Conservation (phyloP, 176 grass and related monocot genomes). For the Cocos nucifera region DNA sequence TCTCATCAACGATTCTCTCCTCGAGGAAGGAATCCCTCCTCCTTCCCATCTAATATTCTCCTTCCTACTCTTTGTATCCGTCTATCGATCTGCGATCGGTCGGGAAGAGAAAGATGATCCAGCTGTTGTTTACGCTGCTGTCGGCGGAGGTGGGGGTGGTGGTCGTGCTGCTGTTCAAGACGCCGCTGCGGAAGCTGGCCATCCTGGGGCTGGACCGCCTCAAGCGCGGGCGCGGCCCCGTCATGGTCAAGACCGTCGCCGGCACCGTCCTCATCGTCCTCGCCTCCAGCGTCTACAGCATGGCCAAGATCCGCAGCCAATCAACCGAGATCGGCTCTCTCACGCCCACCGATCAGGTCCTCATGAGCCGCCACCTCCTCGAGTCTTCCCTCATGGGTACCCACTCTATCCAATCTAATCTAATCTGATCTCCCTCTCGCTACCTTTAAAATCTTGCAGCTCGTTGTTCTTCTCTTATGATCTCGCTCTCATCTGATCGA, state of each 20-base stretch:
- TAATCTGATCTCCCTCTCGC: too few relatives aligned
- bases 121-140: slow-evolving; percentile 68
- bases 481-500: too few relatives aligned
- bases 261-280: slow-evolving; percentile 47
- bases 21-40: too few relatives aligned
- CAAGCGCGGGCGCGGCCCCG: slow-evolving; percentile 68
- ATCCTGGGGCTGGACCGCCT: slow-evolving; percentile 54
- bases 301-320: slow-evolving; percentile 51
- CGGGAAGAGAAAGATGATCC: slow-evolving; percentile 40
- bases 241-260: slow-evolving; percentile 76
- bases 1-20: too few relatives aligned
- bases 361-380: slow-evolving; percentile 79
- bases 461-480: too few relatives aligned
- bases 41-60: too few relatives aligned
- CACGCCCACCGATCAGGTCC: slow-evolving; percentile 85
- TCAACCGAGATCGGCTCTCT: slow-evolving; percentile 30
- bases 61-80: too few relatives aligned
- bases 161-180: slow-evolving; percentile 67
- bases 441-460: too few relatives aligned
- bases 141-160: slow-evolving; percentile 43
- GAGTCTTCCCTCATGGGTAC: slow-evolving; percentile 79
- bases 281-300: slow-evolving; percentile 54
- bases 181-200: slow-evolving; percentile 54
- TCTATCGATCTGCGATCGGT: too few relatives aligned
- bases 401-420: background rate